Evolutionary conservation across 768 basidiomycete genomes (phyloP), one percentile per base, ranked within the genome.

Genomic region (Mycena rebaudengoi): DNA sequence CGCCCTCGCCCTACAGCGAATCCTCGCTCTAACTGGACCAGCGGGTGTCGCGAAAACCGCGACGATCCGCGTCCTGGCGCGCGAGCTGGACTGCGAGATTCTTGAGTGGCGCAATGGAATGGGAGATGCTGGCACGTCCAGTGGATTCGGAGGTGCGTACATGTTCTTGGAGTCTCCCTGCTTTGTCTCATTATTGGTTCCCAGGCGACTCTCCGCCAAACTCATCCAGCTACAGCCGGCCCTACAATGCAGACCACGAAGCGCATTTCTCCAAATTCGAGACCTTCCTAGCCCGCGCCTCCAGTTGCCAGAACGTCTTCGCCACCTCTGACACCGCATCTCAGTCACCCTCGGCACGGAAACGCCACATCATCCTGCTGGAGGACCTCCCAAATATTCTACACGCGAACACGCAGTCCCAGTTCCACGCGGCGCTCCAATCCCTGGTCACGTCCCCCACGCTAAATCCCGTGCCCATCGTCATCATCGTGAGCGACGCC

Each of bases 361-460:
- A 77, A 66, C 84, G 83, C 0, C 88, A 88, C 32, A 71, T 96
- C 7, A 83, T 98, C 53, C 86, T 98, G 5, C 80, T 98, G 8
- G 94, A 96, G 76, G 92, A 96, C 59, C 84, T 99, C 1, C 98
- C 97, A 0, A 98, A 99, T 72, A 86, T 98, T 56, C 79, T 94
- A 5, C 94, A 95, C 76, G 75, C 79, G 6, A 78, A 82, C 23
- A 93, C 90, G 0, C 90, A 88, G 70, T 76, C 79, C 14, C 84
- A 85, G 8, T 96, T 97, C 74, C 95, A 95, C 71, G 81, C 85
- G 0, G 82, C 89, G 6, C 73, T 98, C 1, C 77, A 87, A 49
- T 73, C 84, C 1, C 83, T 95, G 44, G 84, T 89, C 11, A 68
- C 74, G 12, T 74, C 79, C 10, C 61, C 76, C 1, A 66, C 77